Evolutionary conservation across 805 yeast species (phyloP), one percentile per base, ranked within the genome.

Genomic region (Suhomyces tanzawaensis): DNA sequence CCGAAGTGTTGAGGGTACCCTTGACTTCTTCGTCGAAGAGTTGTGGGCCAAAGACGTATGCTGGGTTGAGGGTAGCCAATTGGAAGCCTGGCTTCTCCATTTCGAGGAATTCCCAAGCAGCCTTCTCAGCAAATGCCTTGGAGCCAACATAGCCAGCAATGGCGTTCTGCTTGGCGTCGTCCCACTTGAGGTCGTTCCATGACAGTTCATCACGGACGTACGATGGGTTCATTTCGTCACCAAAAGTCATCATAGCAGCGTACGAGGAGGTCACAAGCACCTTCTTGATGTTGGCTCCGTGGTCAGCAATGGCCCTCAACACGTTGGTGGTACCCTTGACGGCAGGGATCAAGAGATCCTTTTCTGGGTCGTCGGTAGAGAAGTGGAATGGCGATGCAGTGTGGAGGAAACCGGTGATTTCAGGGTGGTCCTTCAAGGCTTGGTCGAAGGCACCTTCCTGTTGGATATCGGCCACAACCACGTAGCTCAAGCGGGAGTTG

Each of bases 181-280:
- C 58, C 35, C 42, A 41, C 4, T 47, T 43, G 25, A 43, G 32
- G n/a, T 35, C 35, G 5, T 36, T 39, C 46, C 47, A 42, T 2
- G 40, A 28, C 8, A 32, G 23, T 28, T 45, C 48, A 23, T 32
- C 31, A 15, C 41, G 26, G 13, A 36, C 34, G 28, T 13, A 25
- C 7, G n/a, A 19, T 5, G 44, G 40, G 27, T 40, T 30, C 15
- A 36, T 49, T 38, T 51, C 53, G 25, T 46, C 44, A 26, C 55
- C 47, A 17, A 45, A 65, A 53, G 41, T 60, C 60, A 9, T 64
- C 44, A 53, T 29, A 3, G 77, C 72, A 8, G 77, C 77, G 48
- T 65, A 73, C 3, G 77, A 72, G 3, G 77, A 78, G 1, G 85
- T 79, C n/a, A 75, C 45, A 16, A 79, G 79, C 23, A 79, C 72